Evolutionary conservation across 306 rosid species (phyloP).

Genomic region (Coriaria nepalensis): DNA sequence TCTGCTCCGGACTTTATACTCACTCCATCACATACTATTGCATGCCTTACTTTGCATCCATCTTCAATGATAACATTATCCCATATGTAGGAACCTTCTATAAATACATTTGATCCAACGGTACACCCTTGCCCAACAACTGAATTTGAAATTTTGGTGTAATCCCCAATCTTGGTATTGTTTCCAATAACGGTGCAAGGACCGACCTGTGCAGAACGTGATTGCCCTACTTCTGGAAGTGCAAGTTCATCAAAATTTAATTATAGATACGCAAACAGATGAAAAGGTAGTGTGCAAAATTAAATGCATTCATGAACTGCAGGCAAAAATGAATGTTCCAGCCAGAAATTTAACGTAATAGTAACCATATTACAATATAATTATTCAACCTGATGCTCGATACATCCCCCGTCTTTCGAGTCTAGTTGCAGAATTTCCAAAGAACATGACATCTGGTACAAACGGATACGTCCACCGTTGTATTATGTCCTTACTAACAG

Average conservation of each 20-base stretch:
- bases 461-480: slow-evolving; percentile 97
- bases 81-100: slow-evolving; percentile 91
- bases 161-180: slow-evolving; percentile 65
- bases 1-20: slow-evolving; percentile 56
- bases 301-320: neutral
- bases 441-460: slow-evolving; percentile 82
- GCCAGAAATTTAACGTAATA: neutral
- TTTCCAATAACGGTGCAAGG: slow-evolving; percentile 75
- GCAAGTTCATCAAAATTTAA: slow-evolving; percentile 16
- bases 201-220: slow-evolving; percentile 75
- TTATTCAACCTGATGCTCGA: slow-evolving; percentile 59
- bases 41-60: slow-evolving; percentile 75
- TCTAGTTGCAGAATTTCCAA: slow-evolving; percentile 48
- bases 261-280: slow-evolving; percentile 6
- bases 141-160: slow-evolving; percentile 56
- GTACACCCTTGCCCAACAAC: slow-evolving; percentile 77
- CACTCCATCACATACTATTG: slow-evolving; percentile 89
- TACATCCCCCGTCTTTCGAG: slow-evolving; percentile 88
- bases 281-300: slow-evolving; percentile 1
- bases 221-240: slow-evolving; percentile 53
- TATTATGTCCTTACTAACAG: slow-evolving; percentile 90
- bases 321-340: neutral
- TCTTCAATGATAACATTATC: slow-evolving; percentile 73
- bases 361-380: slow-evolving; percentile 9
- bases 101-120: slow-evolving; percentile 68